Conservation (phyloP, 2,329 filamentous ascomycete species). For the Colletotrichum lentis region DNA sequence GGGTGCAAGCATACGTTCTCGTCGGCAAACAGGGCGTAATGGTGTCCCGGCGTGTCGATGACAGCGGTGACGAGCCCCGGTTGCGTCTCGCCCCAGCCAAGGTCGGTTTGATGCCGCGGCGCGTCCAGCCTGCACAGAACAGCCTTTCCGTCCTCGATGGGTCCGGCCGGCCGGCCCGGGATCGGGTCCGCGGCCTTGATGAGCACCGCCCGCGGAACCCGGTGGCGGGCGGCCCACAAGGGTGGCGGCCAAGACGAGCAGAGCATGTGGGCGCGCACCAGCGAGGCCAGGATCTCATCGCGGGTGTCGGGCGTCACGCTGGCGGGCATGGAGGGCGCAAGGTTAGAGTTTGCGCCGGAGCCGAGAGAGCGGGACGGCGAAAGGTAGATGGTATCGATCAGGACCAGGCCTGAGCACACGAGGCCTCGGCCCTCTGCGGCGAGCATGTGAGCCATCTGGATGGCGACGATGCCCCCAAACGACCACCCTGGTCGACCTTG, state of each 20-base stretch:
- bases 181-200: not conserved
- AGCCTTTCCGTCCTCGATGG: not conserved
- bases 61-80: not conserved
- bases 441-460: slow-evolving; percentile 16
- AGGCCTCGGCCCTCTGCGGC: not conserved
- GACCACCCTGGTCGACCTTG: slow-evolving; percentile 11
- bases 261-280: not conserved
- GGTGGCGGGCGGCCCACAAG: not conserved
- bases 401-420: not conserved
- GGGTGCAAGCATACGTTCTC: slow-evolving; percentile 6
- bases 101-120: not conserved
- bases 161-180: not conserved
- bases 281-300: not conserved
- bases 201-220: not conserved
- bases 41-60: slow-evolving; percentile 2
- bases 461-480: slow-evolving; percentile 10
- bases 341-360: slow-evolving; percentile 10
- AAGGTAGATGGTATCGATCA: slow-evolving; percentile 3
- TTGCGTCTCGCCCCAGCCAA: slow-evolving; percentile 2
- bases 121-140: slow-evolving; percentile 1
- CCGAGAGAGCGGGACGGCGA: not conserved
- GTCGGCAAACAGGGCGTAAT: slow-evolving; percentile 6
- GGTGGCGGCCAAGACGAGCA: not conserved
- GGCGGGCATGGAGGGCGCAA: not conserved
- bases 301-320: not conserved